Evolutionary conservation across 768 basidiomycete species (phyloP).

Genomic region (Suillus hirtellus): DNA sequence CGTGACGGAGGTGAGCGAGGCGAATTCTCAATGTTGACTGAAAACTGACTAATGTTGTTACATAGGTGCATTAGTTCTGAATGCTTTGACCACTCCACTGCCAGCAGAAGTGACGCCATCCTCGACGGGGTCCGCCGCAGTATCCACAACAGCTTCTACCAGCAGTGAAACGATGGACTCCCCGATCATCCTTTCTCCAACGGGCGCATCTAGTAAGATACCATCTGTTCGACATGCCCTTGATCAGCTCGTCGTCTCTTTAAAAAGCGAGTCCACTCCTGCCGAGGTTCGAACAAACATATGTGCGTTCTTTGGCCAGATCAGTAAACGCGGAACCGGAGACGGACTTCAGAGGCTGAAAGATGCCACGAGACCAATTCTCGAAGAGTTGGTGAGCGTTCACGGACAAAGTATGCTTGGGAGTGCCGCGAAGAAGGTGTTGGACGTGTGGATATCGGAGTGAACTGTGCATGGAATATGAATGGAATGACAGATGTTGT

Average conservation of each 20-base stretch:
- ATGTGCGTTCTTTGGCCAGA: slow-evolving; percentile 68
- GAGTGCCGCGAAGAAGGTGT: slow-evolving; percentile 40
- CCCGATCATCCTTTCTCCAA: slow-evolving; percentile 47
- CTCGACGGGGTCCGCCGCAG: slow-evolving; percentile 33
- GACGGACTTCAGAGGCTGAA: slow-evolving; percentile 52
- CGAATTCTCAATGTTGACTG: background rate
- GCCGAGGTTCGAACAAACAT: slow-evolving; percentile 76
- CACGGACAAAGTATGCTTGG: slow-evolving; percentile 35
- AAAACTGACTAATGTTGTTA: slow-evolving; percentile 10
- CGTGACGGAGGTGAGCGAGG: slow-evolving; percentile 58
- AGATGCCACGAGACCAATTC: slow-evolving; percentile 46
- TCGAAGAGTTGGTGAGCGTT: slow-evolving; percentile 49
- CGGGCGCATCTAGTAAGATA: slow-evolving; percentile 36
- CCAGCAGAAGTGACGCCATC: slow-evolving; percentile 40
- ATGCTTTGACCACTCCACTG: slow-evolving; percentile 55
- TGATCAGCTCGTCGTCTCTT: slow-evolving; percentile 65
- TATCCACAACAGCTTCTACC: slow-evolving; percentile 40
- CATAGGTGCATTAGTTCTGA: slow-evolving; percentile 62
- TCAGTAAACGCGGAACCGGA: slow-evolving; percentile 53
- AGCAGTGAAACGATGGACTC: slow-evolving; percentile 46
- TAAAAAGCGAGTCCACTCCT: slow-evolving; percentile 57
- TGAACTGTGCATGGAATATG: slow-evolving; percentile 5
- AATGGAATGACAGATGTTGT: background rate
- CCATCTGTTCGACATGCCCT: slow-evolving; percentile 56
- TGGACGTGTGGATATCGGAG: slow-evolving; percentile 41